These are phyloP conservation scores for Mytilinidion resinicola DNA, from an alignment of 495 filamentous ascomycete genomes.

Conservation along the genomic window DNA sequence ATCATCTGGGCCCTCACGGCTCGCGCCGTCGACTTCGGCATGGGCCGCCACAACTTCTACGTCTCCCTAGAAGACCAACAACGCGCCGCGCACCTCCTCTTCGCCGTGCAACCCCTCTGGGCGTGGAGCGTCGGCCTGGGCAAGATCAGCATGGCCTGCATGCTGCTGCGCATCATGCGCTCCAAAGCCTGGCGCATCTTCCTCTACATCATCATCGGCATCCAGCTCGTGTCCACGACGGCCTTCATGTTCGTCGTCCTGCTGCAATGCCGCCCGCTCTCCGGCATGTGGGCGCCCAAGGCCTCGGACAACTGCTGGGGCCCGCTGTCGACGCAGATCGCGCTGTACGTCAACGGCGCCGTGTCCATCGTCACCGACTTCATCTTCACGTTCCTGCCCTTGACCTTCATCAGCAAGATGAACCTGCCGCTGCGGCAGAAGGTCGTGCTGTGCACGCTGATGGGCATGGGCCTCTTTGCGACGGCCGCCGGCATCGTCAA, in stretches of 20 bases:
- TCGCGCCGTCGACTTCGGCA: neutral
- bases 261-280: slow-evolving; percentile 30
- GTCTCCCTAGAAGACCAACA: neutral
- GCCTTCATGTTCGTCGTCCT: slow-evolving; percentile 17
- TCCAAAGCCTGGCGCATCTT: slow-evolving; percentile 18
- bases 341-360: slow-evolving; percentile 23
- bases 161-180: slow-evolving; percentile 34
- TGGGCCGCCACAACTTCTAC: slow-evolving; percentile 1
- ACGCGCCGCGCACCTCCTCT: neutral
- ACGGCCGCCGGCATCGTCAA: neutral
- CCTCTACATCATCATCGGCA: slow-evolving; percentile 24
- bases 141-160: slow-evolving; percentile 35
- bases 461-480: slow-evolving; percentile 37
- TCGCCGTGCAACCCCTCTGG: slow-evolving; percentile 22
- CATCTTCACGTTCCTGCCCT: slow-evolving; percentile 32
- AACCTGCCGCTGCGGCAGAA: slow-evolving; percentile 32
- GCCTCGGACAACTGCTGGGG: slow-evolving; percentile 25
- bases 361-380: slow-evolving; percentile 32
- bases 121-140: slow-evolving; percentile 30
- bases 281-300: slow-evolving; percentile 28
- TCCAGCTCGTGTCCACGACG: slow-evolving; percentile 20
- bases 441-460: slow-evolving; percentile 29
- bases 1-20: neutral
- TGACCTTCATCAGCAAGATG: slow-evolving; percentile 36
- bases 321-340: slow-evolving; percentile 3